A percentile compares a stretch with the other conserved stretches of the same genome.
phyloP scores from a whole-genome alignment of 2,329 filamentous ascomycete species.

The Fusarium sp. region DNA sequence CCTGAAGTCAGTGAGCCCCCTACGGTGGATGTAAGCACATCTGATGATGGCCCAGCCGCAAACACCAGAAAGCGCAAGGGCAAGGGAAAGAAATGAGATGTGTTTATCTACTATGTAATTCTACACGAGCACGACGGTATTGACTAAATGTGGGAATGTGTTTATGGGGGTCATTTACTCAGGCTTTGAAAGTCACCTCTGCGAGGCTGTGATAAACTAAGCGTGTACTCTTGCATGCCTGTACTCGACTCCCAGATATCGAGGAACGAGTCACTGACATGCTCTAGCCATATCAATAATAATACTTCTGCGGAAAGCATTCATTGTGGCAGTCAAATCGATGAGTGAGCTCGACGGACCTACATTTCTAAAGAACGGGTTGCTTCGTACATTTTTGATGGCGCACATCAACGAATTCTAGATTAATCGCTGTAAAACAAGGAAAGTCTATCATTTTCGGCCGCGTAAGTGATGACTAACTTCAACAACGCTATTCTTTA shows the following conservation, averaged over 20 bases:
- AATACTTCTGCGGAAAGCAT: background rate
- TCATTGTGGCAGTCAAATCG: background rate
- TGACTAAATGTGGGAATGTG: slow-evolving; percentile 16
- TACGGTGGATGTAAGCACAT: slow-evolving; percentile 27
- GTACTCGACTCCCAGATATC: background rate
- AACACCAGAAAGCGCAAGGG: slow-evolving; percentile 43
- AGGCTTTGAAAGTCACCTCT: background rate
- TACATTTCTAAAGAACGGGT: background rate
- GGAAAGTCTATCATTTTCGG: slow-evolving; percentile 21
- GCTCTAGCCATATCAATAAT: background rate
- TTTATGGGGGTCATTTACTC: slow-evolving; percentile 12
- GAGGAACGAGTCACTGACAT: background rate
- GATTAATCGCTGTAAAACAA: background rate
- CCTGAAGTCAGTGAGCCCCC: slow-evolving; percentile 4
- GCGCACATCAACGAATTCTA: background rate
- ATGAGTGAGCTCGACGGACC: background rate
- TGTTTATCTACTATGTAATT: slow-evolving; percentile 24
- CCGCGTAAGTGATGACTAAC: background rate
- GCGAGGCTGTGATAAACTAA: background rate
- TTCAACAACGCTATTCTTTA: background rate
- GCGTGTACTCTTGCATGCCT: background rate
- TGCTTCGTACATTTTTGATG: background rate
- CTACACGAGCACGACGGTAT: slow-evolving; percentile 7
- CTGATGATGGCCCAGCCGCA: slow-evolving; percentile 38
- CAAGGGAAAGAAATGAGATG: slow-evolving; percentile 43